Evolutionary conservation across 345 rosid genomes (phyloP).

Genomic region (Rhizophora apiculata): DNA sequence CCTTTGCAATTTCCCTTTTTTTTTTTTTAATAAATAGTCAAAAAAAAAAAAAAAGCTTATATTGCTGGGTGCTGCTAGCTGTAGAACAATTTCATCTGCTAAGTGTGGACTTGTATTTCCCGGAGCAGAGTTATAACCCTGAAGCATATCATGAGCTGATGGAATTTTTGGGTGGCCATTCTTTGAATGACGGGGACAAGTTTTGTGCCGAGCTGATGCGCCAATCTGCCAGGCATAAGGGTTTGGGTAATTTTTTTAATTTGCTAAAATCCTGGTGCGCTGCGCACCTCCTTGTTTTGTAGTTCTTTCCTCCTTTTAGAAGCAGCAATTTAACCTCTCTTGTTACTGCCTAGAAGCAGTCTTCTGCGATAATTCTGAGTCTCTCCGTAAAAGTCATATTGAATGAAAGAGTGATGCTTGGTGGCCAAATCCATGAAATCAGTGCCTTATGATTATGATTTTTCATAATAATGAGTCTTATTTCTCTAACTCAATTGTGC

Average conservation of each 20-base stretch:
- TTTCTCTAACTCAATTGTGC: not conserved
- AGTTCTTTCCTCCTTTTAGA: no score
- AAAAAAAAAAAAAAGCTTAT: no score
- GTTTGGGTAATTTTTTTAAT: conserved; percentile 45
- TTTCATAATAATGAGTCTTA: not conserved
- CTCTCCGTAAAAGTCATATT: no score
- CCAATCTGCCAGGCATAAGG: conserved; percentile 64
- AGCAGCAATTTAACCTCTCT: no score
- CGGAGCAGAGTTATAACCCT: conserved; percentile 68
- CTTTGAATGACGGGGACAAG: conserved; percentile 77
- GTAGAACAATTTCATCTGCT: conserved; percentile 6
- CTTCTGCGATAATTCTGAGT: no score
- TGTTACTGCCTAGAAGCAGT: no score
- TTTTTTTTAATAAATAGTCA: no score
- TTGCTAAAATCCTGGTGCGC: no score
- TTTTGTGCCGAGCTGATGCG: conserved; percentile 72
- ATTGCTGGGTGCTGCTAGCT: no score
- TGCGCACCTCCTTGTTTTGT: not conserved
- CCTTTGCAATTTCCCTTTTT: not conserved
- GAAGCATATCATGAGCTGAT: conserved; percentile 71
- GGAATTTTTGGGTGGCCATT: conserved; percentile 53
- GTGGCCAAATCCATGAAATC: no score
- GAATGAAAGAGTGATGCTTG: no score
- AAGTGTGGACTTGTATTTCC: conserved; percentile 3
- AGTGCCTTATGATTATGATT: no score